Evolutionary conservation across 192 early-diverging fungal genomes (phyloP).

Genomic region (Podochytrium sp.): DNA sequence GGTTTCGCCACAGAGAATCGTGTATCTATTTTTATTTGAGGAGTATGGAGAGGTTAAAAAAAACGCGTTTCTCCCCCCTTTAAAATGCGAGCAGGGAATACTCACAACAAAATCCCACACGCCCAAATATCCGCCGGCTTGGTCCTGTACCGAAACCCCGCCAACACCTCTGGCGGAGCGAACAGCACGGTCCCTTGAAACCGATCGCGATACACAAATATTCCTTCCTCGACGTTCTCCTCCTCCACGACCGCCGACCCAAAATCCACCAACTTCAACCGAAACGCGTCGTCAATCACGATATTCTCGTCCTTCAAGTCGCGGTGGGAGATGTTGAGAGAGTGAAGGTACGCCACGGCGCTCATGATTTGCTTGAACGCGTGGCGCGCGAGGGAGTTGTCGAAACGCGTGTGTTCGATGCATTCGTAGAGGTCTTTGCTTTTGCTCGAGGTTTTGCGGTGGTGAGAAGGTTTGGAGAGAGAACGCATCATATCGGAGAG

Average conservation of each 20-base stretch:
- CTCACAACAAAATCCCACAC: conserved; percentile 71
- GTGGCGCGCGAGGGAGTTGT: conserved; percentile 36
- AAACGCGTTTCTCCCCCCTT: no score
- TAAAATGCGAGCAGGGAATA: no score
- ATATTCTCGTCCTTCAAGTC: conserved; percentile 69
- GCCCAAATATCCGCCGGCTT: conserved; percentile 71
- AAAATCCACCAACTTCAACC: conserved; percentile 60
- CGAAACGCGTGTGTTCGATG: conserved; percentile 50
- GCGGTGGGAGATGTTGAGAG: conserved; percentile 50
- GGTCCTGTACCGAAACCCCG: conserved; percentile 47
- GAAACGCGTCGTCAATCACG: conserved; percentile 52
- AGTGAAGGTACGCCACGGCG: conserved; percentile 49
- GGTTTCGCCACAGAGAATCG: conserved; percentile 43
- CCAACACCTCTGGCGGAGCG: conserved; percentile 71
- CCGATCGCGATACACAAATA: not conserved
- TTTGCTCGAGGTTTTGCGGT: not conserved
- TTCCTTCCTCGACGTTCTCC: not conserved
- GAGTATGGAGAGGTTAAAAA: no score
- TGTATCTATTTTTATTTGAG: not conserved
- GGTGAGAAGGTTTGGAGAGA: not conserved
- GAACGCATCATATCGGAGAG: not conserved
- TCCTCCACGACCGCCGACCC: conserved; percentile 44
- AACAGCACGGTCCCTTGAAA: conserved; percentile 72
- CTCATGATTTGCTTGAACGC: conserved; percentile 51
- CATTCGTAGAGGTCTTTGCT: conserved; percentile 62